Base-by-base conservation (phyloP, 495 filamentous ascomycete species). In the Aspergillus egyptiacus region DNA sequence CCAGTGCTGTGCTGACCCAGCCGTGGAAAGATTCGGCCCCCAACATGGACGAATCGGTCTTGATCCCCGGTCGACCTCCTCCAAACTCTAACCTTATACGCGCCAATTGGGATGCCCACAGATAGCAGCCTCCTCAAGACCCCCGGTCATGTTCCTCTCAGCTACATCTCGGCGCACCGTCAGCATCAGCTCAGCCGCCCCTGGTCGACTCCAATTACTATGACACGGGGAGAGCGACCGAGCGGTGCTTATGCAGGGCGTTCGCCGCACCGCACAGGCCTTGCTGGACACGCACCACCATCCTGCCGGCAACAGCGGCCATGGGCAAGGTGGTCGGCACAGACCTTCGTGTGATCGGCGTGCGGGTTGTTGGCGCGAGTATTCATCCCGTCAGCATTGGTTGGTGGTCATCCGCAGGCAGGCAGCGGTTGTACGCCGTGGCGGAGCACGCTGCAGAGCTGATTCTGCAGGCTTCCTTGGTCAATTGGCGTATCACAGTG, bases 121-220 rank as follows among this genome's bases (percentile, higher is more conserved):
- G 48, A 51, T 38, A 40, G 48, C 18, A 51, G 31, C 20, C 31
- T 44, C n/a, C 37, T 51, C n/a, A 51, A 18, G 31, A 51, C 48
- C 1, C n/a, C 11, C 18, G 13, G 31, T 45, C 5, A 37, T 51
- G 48, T 27, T 51, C 28, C 46, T 42, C 14, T 14, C 23, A 13
- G 5, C 48, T n/a, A 50, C 48, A 0, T 43, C 48, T 17, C 38
- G 48, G 8, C 30, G 48, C 6, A 35, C 18, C 17, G 15, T 50
- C 7, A 43, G 39, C n/a, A 42, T 42, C n/a, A 41, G 28, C 20
- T 51, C 43, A 28, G 13, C 22, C 41, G 5, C 49, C 49, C 6
- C n/a, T 28, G 2, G 33, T 51, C 13, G 24, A 51, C 30, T 35
- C 49, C 6, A 51, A 51, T 25, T 51, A 51, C 27, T 44, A 27